These are phyloP conservation scores for Graphilbum fragrans DNA, from an alignment of 2,329 filamentous ascomycete species.

Conservation along the genomic window DNA sequence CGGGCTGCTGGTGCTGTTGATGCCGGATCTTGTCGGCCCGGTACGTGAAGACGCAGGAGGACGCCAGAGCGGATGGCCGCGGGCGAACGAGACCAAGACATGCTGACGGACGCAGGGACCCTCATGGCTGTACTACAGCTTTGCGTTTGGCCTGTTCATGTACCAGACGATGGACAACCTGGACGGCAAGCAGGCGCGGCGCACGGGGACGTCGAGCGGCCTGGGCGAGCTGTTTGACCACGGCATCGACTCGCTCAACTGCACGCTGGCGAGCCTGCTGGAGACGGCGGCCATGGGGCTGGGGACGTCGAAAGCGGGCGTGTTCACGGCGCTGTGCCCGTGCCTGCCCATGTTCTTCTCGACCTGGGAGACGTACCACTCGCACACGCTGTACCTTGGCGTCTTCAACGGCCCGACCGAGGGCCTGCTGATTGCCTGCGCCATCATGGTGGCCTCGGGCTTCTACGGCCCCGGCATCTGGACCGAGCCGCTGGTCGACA, in stretches of 20 bases:
- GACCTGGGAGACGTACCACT: conserved; percentile 99
- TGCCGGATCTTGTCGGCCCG: conserved; percentile 84
- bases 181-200: conserved; percentile 91
- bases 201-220: conserved; percentile 89
- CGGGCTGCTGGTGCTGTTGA: conserved; percentile 56
- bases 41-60: conserved; percentile 37
- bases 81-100: background rate
- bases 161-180: conserved; percentile 99
- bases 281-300: conserved; percentile 90
- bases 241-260: conserved; percentile 96
- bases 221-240: conserved; percentile 97
- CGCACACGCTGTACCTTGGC: conserved; percentile 90
- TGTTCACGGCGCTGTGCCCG: conserved; percentile 83
- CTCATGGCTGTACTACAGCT: conserved; percentile 90
- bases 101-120: conserved; percentile 47
- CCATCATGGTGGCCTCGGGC: conserved; percentile 76
- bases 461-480: conserved; percentile 83
- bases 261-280: conserved; percentile 80
- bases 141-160: conserved; percentile 93
- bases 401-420: conserved; percentile 97
- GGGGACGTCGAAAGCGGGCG: conserved; percentile 70
- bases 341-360: conserved; percentile 98
- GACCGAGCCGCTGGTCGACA: conserved; percentile 59
- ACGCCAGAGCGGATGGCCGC: background rate
- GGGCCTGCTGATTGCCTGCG: conserved; percentile 78